These are phyloP conservation scores for Paspalum vaginatum DNA, from an alignment of 176 grass and related monocot genomes.

Conservation along the genomic window DNA sequence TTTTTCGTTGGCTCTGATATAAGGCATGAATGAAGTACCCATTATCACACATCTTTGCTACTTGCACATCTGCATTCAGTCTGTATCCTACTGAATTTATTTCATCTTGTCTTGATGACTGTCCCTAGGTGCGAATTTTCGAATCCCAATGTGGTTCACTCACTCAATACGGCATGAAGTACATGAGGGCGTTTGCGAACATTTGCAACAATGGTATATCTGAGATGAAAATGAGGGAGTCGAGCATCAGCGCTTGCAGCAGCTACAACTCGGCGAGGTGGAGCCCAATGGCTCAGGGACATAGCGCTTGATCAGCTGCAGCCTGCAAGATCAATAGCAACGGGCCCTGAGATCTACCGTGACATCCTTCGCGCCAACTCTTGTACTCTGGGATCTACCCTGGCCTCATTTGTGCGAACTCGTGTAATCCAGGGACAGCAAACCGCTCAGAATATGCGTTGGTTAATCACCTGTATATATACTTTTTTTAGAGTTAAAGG, in stretches of 20 bases:
- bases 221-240: constrained; percentile 53
- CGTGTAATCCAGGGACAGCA: background rate
- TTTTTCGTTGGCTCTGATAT: background rate
- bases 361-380: background rate
- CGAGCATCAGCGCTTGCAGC: constrained; percentile 51
- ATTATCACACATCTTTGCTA: background rate
- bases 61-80: background rate
- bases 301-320: constrained; percentile 65
- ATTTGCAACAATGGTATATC: constrained; percentile 73
- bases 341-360: background rate
- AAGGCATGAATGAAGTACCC: background rate
- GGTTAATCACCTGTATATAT: constrained; percentile 15
- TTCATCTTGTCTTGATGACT: background rate
- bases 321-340: background rate
- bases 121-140: constrained; percentile 62
- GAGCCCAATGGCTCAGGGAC: constrained; percentile 53
- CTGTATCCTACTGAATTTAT: constrained; percentile 3
- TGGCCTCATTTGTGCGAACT: background rate
- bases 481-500: no score
- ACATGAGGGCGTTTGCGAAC: constrained; percentile 86
- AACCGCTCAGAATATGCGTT: background rate
- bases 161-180: constrained; percentile 92
- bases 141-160: constrained; percentile 77
- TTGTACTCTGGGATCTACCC: background rate
- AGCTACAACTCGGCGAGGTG: constrained; percentile 55